phyloP scores from a whole-genome alignment of 257 asterid genomes.

The Agastache rugosa region DNA sequence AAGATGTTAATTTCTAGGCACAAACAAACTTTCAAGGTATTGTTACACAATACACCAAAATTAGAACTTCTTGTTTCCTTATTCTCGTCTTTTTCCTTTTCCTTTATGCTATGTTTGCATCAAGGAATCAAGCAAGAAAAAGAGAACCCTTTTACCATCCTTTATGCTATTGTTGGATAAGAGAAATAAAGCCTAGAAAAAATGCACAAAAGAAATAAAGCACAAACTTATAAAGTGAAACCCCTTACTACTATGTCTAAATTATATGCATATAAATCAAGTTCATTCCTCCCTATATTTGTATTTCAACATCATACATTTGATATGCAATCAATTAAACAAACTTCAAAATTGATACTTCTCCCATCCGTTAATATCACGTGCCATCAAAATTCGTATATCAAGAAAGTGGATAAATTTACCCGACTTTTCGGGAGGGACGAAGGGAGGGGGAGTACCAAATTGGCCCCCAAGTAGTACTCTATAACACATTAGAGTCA shows the following conservation, averaged over 20 bases:
- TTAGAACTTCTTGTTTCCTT: not conserved
- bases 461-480: too few relatives aligned
- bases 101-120: slow-evolving; percentile 26
- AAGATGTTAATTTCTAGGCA: not conserved
- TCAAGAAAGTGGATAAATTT: too few relatives aligned
- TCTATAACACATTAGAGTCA: not conserved
- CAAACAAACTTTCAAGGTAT: not conserved
- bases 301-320: too few relatives aligned
- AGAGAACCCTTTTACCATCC: slow-evolving; percentile 14
- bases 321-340: too few relatives aligned
- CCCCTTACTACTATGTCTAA: not conserved
- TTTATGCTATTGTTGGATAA: slow-evolving; percentile 29
- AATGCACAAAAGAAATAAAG: not conserved
- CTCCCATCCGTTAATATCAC: too few relatives aligned
- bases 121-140: slow-evolving; percentile 4
- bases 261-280: not conserved
- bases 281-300: not conserved
- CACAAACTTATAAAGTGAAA: not conserved
- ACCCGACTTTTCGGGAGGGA: too few relatives aligned
- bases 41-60: not conserved
- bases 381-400: too few relatives aligned
- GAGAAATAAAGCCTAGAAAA: not conserved
- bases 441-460: too few relatives aligned
- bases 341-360: too few relatives aligned
- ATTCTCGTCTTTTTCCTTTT: not conserved